phyloP scores from a whole-genome alignment of 495 filamentous ascomycete genomes.

The Penicillium angulare region DNA sequence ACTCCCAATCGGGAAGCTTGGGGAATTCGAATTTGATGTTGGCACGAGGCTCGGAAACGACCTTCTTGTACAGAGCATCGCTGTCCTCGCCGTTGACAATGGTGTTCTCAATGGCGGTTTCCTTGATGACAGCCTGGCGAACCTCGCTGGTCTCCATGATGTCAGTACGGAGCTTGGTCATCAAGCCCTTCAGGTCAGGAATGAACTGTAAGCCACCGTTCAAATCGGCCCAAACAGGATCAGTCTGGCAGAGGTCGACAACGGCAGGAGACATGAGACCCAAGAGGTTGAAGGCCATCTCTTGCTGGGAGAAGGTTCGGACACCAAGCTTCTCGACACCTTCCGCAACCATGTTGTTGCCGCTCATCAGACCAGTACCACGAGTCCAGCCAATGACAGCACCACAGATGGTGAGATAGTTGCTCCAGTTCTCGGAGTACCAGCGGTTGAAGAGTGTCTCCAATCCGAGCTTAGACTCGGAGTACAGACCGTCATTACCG shows the following conservation, averaged over 20 bases:
- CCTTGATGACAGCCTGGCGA: slow-evolving; percentile 88
- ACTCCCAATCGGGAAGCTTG: slow-evolving; percentile 82
- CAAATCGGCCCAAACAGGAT: slow-evolving; percentile 94
- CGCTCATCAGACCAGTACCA: slow-evolving; percentile 96
- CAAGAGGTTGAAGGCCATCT: slow-evolving; percentile 99
- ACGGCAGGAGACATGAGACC: slow-evolving; percentile 94
- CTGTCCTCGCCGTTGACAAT: slow-evolving; percentile 92
- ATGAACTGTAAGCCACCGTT: slow-evolving; percentile 98
- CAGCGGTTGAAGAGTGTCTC: slow-evolving; percentile 99
- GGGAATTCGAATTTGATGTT: slow-evolving; percentile 98
- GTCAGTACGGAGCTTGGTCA: slow-evolving; percentile 84
- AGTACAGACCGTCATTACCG: slow-evolving; percentile 96
- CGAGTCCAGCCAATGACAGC: slow-evolving; percentile 99
- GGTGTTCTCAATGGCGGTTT: slow-evolving; percentile 96
- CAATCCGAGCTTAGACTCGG: slow-evolving; percentile 93
- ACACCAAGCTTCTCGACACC: slow-evolving; percentile 95
- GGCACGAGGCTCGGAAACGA: slow-evolving; percentile 86
- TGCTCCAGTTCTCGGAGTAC: slow-evolving; percentile 96
- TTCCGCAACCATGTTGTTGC: slow-evolving; percentile 97
- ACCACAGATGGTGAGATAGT: slow-evolving; percentile 97
- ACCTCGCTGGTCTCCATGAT: slow-evolving; percentile 94
- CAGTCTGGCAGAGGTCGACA: slow-evolving; percentile 91
- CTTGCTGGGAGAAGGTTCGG: slow-evolving; percentile 96
- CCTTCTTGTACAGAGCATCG: slow-evolving; percentile 91
- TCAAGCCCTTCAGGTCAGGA: slow-evolving; percentile 91